Evolutionary conservation across 2,329 filamentous ascomycete species (phyloP), one percentile per base, ranked within the genome.

Genomic region (Dendryphion nanum): DNA sequence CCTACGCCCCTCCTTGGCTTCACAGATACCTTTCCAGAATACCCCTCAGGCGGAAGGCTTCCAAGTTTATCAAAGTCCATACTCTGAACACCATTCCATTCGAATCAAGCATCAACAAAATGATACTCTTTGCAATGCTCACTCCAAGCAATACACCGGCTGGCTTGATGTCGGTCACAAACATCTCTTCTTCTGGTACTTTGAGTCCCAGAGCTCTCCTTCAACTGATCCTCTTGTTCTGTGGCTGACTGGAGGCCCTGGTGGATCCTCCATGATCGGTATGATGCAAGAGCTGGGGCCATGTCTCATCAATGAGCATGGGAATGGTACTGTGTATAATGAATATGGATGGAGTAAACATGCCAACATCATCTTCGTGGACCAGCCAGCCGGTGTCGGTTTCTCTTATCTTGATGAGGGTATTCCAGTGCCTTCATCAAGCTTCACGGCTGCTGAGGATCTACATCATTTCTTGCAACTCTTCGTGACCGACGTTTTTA

Each of bases 381-480:
- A 68, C 32, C 64, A 66, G 33, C 65, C 65, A 3, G 63, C 60
- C 24, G 63, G 61, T 2, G 63, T 67, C 3, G 65, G 65, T 4
- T 67, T 68, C 40, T 64, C 60, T 21, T 68, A 68, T 42, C 23
- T 66, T 1, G 64, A 69, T 34, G 52, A 65, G 35, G 64, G 57
- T 4, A 45, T 42, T 5, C 59, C 59, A 5, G 15, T 66, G 1
- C 64, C 69, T 2, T 50, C 44, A 2, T 61, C 61, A 4, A 74
- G 73, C 10, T 64, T 67, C 21, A 64, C 67, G 1, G 69, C 68
- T 10, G 71, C 72, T 1, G 59, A 64, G 30, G 74, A 77, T 50
- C 71, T 76, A 62, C 69, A 75, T 46, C 52, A 66, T 23, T 76
- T 76, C 43, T 54, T 77, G 35, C 71, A 74, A 44, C 54, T 75